Evolutionary conservation across 371 early-diverging fungal genomes (phyloP), one percentile per base, ranked within the genome.

Genomic region (Rhizopus microsporus): DNA sequence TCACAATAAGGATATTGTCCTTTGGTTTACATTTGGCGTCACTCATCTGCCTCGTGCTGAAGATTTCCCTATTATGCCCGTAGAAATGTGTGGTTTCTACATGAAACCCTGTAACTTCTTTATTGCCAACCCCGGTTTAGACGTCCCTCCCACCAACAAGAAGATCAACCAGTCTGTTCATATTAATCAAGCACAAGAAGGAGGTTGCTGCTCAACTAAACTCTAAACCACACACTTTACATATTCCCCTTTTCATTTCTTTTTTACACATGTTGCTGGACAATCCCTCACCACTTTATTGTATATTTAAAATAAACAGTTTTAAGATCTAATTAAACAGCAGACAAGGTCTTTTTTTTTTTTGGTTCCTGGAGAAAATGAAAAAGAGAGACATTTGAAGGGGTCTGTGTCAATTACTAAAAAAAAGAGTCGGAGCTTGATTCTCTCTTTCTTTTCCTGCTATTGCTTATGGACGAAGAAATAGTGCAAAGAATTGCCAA

Each of bases 31-130:
- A 7, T 81, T 81, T 63, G 81, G 78, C 52, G 60, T 81, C 34
- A 79, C 79, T 15, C 81, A 81, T 49, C 57, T 79, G 50, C 78
- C 78, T 34, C 72, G 81, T 44, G 80, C 70, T 7, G 81, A 81
- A 61, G 81, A 81, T 51, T 79, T 79, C 64, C 81, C 81, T 40
- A 56, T 81, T 34, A 81, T 81, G 81, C 75, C 80, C 49, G 80
- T 77, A 4, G 81, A 80, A 56, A 63, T 60, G 54, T 65, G 69
- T 57, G 80, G 81, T 45, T 75, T 81, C 62, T 63, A 55, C 58
- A 75, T 81, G 68, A 72, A 75, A 53, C 78, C 81, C 10, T 69
- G 61, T 52, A 79, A 77, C 59, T 81, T 81, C 63, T 81, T 81
- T 54, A 63, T 72, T 16, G 61, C 60, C 44, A 81, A 81, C 54